Evolutionary conservation across 352 stramenopile genomes (phyloP), one percentile per base, ranked within the genome.

Genomic region (Globisporangium radiosum): DNA sequence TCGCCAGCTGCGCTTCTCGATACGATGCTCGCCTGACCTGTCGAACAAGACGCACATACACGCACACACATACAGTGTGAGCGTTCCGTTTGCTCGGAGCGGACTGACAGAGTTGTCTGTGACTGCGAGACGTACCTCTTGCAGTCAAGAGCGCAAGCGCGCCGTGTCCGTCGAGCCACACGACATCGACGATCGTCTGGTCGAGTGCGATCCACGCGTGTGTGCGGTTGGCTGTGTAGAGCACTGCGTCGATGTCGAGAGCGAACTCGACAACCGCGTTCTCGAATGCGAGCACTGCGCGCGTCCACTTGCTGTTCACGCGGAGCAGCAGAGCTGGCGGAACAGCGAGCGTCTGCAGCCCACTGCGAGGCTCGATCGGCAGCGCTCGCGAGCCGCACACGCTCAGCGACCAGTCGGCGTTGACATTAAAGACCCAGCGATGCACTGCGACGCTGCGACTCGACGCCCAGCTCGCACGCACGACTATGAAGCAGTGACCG

Each of bases 1-100:
- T 5, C 43, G 14, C 13, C 25, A 13, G 45, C 9, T n/a, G 17
- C 5, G n/a, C 45, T 36, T 8, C n/a, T 13, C 9, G 40, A 60
- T 3, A 15, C 40, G 5, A 65, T 13, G 3, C 17, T 10, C 6
- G 77, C 47, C 53, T 77, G 71, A 11, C 69, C 71, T 77, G 39
- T n/a, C 2, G 5, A 37, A 3, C 38, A 47, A 9, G 25, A 25
- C 25, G 25, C 25, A 25, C 0, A 25, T 2, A 25, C 25, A 25
- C 25, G 25, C 17, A 8, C 13, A 55, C 37, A 14, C 9, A 43
- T n/a, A 17, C 9, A 25, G 5, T 37, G 5, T 4, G 5, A 25
- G 37, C 50, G 33, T 9, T n/a, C 17, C 25, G 25, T 25, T 25
- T 1, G 25, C 25, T 25, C 25, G 25, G 2, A 25, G 25, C 25